Evolutionary conservation across 2,329 filamentous ascomycete species (phyloP).

Genomic region (Camillea tinctor): DNA sequence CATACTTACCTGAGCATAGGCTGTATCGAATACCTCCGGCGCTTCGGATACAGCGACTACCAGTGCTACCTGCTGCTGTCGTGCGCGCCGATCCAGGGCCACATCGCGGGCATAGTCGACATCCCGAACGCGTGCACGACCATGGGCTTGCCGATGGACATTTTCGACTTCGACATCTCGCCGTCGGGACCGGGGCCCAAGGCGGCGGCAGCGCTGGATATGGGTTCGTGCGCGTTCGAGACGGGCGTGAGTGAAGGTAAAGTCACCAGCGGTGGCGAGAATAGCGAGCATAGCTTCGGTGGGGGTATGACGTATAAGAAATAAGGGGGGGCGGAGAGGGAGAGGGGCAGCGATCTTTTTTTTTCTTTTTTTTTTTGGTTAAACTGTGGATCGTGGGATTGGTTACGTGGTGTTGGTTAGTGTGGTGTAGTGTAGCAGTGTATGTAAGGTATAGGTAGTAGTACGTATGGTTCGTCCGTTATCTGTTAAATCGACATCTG

Average conservation of each 20-base stretch:
- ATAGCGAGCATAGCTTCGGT: slow-evolving; percentile 49
- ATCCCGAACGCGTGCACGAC: slow-evolving; percentile 92
- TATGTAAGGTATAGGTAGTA: too few relatives aligned
- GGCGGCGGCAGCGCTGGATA: slow-evolving; percentile 53
- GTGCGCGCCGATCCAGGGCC: slow-evolving; percentile 83
- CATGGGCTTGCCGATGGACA: slow-evolving; percentile 84
- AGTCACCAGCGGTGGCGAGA: slow-evolving; percentile 43
- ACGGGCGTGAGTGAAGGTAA: slow-evolving; percentile 44
- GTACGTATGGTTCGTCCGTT: too few relatives aligned
- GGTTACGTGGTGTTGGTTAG: neutral
- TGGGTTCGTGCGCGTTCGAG: slow-evolving; percentile 70
- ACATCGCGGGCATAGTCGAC: slow-evolving; percentile 86
- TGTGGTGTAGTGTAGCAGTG: too few relatives aligned
- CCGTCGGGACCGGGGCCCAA: slow-evolving; percentile 57
- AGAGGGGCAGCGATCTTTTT: too few relatives aligned
- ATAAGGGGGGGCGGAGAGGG: slow-evolving; percentile 10
- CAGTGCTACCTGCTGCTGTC: slow-evolving; percentile 85
- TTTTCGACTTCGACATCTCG: slow-evolving; percentile 90
- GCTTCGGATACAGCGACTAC: slow-evolving; percentile 70
- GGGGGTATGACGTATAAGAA: slow-evolving; percentile 51
- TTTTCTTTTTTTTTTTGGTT: too few relatives aligned
- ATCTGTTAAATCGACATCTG: too few relatives aligned
- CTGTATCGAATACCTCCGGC: slow-evolving; percentile 74
- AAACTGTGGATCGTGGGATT: too few relatives aligned
- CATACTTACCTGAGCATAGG: slow-evolving; percentile 34